A percentile compares a stretch with the other conserved stretches of the same genome.
Evolutionary conservation across 192 early-diverging fungal species (phyloP).

Genomic region (Haplosporangium gracile): DNA sequence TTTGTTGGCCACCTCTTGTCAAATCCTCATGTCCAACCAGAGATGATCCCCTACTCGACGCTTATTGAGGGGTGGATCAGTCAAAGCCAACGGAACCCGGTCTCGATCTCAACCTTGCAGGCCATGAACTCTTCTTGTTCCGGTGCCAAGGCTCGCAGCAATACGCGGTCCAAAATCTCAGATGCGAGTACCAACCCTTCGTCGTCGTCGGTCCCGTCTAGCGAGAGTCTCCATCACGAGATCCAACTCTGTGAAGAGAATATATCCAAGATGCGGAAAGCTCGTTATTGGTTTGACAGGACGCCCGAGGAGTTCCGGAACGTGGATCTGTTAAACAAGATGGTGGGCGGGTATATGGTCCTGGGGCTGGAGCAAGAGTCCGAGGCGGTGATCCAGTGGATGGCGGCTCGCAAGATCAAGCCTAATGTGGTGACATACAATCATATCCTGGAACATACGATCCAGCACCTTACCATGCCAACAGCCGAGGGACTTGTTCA

Average conservation of each 20-base stretch:
- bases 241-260: constrained; percentile 16
- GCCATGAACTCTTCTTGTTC: constrained; percentile 12
- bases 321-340: constrained; percentile 31
- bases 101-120: constrained; percentile 24
- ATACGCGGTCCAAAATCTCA: neutral
- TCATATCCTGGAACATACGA: constrained; percentile 40
- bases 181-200: neutral
- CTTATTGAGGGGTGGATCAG: constrained; percentile 52
- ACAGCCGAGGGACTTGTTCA: constrained; percentile 31
- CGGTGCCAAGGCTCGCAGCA: neutral
- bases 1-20: constrained; percentile 18
- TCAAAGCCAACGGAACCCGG: constrained; percentile 32
- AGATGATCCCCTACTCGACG: constrained; percentile 29
- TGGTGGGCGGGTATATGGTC: constrained; percentile 46
- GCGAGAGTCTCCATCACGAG: constrained; percentile 38
- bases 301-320: constrained; percentile 13
- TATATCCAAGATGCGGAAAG: constrained; percentile 34
- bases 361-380: constrained; percentile 43
- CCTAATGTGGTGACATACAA: constrained; percentile 43
- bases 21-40: neutral
- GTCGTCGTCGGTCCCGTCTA: constrained; percentile 29
- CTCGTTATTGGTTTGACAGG: constrained; percentile 42
- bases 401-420: constrained; percentile 37
- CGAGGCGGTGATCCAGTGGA: constrained; percentile 36
- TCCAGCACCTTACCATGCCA: constrained; percentile 30